Base-by-base conservation (phyloP, 768 basidiomycete species). In the Mycena latifolia region DNA sequence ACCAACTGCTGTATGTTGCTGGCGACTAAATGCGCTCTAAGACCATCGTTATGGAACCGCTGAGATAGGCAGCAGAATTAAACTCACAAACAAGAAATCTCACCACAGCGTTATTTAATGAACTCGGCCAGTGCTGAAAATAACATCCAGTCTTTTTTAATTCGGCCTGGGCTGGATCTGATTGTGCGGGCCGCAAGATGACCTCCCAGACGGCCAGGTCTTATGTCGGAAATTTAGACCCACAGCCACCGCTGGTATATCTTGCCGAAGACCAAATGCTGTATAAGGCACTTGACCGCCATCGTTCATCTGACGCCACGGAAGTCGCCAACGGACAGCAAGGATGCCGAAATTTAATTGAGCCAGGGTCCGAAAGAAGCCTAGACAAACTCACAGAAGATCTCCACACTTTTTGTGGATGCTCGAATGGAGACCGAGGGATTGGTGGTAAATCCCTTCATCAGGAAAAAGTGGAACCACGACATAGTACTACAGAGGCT, bases 341-440 rank as follows among this genome's bases (percentile, higher is more conserved):
- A 27, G 47, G 9, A 51, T 66, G 48, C 56, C 59, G 59, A 62
- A 54, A 55, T 55, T 66, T 66, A 61, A 66, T 66, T 61, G 61
- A 61, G 48, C 39, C 60, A 66, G 60, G 65, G 65, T 62, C 65
- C 65, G 59, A 35, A 61, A 61, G 65, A 61, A 61, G 65, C 52
- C 50, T 24, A 39, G 37, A 18, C n/a, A 12, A 29, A 47, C 59
- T 46, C 50, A 56, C 59, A 20, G 33, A 37, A 61, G 45, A 51
- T 61, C 25, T 65, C 65, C 59, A 57, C 54, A 47, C 46, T 33
- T 46, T 66, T 24, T 25, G 51, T 37, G 28, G 29, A 18, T 20
- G n/a, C 12, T 43, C 41, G 20, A 43, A 37, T 7, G 41, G 5
- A 12, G n/a, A 25, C 45, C 45, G 45, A 46, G 24, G 45, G 24